Base-by-base conservation (phyloP, 306 rosid species). In the Acmispon strigosus region DNA sequence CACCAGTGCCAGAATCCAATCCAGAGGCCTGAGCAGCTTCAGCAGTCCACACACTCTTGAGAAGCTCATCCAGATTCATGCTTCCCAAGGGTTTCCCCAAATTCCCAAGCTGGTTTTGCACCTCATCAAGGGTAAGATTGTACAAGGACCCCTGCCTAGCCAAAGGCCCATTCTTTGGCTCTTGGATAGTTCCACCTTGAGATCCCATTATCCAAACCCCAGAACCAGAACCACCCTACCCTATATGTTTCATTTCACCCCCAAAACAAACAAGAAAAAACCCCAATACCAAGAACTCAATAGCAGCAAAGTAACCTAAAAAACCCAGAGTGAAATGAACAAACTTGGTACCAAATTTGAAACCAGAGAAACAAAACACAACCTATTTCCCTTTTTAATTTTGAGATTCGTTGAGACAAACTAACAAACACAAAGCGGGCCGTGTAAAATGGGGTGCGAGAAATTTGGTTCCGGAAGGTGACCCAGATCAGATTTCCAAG, bases 11-110 rank as follows among this genome's bases (percentile, higher is more conserved):
- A 72, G 82, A 78, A 27, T 81, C 88, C 73, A 82, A 49, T 41
- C 82, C 85, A 15, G 81, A 61, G 13, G 76, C 69, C 53, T 86
- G 87, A 78, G 83, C 82, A 36, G 90, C 85, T 84, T 88, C 98
- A 3, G 78, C 92, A 74, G 80, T 86, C 86, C 88, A 86, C 60
- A 93, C 89, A 80, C 86, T 90, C 83, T 89, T 95, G 7, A 95
- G 96, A 41, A 95, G 87, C 78, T 95, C 99, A 17, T 91, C 96
- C 7, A 95, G 99, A 75, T 91, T 95, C 97, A 95, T 87, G 90
- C 97, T 89, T 59, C 94, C 87, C 17, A 95, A 80, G 68, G 97
- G 99, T 70, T 95, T 95, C 72, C 96, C 99, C 50, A 89, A 69
- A 83, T 91, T 88, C 37, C 96, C 97, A 79, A 95, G 88, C 89